Evolutionary conservation across 2,329 filamentous ascomycete genomes (phyloP), one percentile per base, ranked within the genome.

Genomic region (Trichoderma hamatum): DNA sequence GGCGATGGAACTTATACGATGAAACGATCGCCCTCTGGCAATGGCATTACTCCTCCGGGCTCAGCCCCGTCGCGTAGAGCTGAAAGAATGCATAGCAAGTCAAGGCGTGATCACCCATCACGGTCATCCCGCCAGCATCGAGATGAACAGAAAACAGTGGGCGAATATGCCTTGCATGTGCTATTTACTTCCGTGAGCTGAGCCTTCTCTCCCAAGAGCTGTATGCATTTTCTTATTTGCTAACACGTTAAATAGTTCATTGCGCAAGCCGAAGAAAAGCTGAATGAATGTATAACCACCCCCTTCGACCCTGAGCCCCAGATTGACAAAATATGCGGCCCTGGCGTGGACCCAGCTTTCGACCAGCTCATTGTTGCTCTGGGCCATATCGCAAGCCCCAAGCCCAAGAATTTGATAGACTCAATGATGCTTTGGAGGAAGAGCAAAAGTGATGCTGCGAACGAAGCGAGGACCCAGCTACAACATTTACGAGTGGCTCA

Each of bases 361-460:
- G 96, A 99, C 79, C 95, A 98, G 80, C 88, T 97, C 75, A 96
- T 99, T 72, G 89, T 90, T 32, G 96, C 96, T 19, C 85, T 99
- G 49, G 96, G 96, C 3, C 95, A 98, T 78, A 97, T 99, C 76
- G 93, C 95, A 65, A 92, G 93, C 70, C 92, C 94, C 73, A 97
- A 96, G 77, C 96, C 96, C 5, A 98, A 97, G 78, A 92, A 94
- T 5, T 82, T 99, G 63, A 97, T 99, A 75, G 96, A 99, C 79
- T 94, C 93, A 24, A 94, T 99, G 79, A 99, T 99, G 93, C 87
- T 97, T 36, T 99, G 96, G 96, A 90, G 96, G 68, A 98, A 97
- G 80, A 92, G 89, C 72, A 98, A 98, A 82, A 97, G 94, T 72
- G 95, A 98, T 79, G 89, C 91, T 26, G 94, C 94, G 32, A 90